Evolutionary conservation across 2,329 filamentous ascomycete species (phyloP), one percentile per base, ranked within the genome.

Genomic region (Chlorencoelia australis): DNA sequence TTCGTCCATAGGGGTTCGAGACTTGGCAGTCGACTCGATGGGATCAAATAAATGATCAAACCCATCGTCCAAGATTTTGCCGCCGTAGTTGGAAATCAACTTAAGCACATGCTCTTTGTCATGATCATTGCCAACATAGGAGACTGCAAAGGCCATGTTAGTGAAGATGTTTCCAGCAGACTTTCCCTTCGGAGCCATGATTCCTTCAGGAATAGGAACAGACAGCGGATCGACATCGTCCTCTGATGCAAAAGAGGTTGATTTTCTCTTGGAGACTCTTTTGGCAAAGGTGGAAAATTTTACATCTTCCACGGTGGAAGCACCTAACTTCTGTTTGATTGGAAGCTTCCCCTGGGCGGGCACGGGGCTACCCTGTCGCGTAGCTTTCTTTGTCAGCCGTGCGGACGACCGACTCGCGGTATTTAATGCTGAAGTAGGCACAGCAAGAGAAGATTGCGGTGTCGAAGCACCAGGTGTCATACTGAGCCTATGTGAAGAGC

Each of bases 111-210:
- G 53, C 45, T 73, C 51, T 56, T 75, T 73, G 13, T 75, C 69
- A 7, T 62, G 62, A 11, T 67, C 68, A 35, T 75, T 68, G 1
- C 64, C 61, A 18, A 59, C 61, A 43, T 86, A 84, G 0, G 86
- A 89, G 8, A 94, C 71, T 0, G 87, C 87, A 59, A 96, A 95
- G 0, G 75, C 76, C 87, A 95, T 94, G 27, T 79, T 76, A 1
- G 71, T 62, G 51, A 96, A 94, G 0, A 93, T 30, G 5, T 27
- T 15, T 5, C n/a, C 8, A 7, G 4, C 7, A 16, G 34, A 26
- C 11, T 40, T 43, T 11, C 15, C 21, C 15, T 31, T 7, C 7
- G 18, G 9, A 7, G 7, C 22, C 24, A 6, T 28, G n/a, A 4
- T 29, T 30, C 2, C 2, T 9, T 16, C 33, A 10, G 17, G 41